Conservation (phyloP, 2,329 filamentous ascomycete genomes). For the Westerdykella sp. region DNA sequence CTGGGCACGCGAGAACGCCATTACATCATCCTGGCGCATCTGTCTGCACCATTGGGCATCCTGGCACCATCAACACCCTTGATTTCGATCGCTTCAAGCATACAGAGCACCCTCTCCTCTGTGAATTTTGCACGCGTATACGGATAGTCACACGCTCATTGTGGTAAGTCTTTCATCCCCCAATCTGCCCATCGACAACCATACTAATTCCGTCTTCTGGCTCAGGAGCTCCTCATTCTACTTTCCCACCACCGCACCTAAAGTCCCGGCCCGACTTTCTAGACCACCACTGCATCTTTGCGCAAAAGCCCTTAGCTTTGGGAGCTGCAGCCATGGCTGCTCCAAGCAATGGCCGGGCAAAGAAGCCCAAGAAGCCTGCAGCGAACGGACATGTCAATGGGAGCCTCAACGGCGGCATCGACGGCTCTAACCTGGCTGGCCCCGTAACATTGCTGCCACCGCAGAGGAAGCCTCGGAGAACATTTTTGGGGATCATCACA, state of each 20-base stretch:
- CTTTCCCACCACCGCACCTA: neutral
- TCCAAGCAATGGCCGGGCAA: constrained; percentile 34
- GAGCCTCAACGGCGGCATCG: constrained; percentile 20
- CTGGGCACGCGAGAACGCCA: neutral
- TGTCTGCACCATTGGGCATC: neutral
- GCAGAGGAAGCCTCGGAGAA: constrained; percentile 15
- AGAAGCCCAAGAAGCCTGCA: constrained; percentile 26
- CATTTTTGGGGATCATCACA: constrained; percentile 22
- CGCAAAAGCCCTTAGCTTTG: neutral
- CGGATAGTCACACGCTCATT: no score
- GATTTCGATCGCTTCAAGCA: neutral
- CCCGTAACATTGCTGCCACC: constrained; percentile 12
- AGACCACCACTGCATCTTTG: no score
- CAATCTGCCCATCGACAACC: no score
- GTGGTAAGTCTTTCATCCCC: no score
- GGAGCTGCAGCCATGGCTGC: constrained; percentile 29
- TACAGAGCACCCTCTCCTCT: neutral
- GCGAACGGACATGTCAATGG: constrained; percentile 20
- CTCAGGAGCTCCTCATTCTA: neutral
- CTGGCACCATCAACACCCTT: neutral
- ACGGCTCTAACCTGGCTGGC: constrained; percentile 19
- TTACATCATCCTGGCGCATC: constrained; percentile 10
- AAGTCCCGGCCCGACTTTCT: neutral
- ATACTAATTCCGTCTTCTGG: neutral
- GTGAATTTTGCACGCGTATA: neutral